Evolutionary conservation across 352 stramenopile genomes (phyloP).

Genomic region (Phytopythium vexans): DNA sequence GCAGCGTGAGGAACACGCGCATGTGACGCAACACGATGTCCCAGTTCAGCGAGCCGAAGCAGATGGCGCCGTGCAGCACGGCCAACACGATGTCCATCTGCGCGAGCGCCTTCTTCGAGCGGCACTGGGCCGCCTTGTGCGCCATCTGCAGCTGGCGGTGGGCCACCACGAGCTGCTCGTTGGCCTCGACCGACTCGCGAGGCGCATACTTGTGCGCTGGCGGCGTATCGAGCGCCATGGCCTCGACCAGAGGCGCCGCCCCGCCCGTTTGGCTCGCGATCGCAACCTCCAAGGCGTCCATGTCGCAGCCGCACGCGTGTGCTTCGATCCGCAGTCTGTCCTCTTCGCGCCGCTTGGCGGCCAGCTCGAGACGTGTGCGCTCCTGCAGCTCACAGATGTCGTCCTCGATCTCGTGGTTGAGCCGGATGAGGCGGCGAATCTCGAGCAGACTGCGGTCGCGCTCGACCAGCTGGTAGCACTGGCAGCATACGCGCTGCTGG

Average conservation of each 20-base stretch:
- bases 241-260: constrained; percentile 20
- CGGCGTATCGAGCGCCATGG: constrained; percentile 44
- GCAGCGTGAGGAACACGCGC: constrained; percentile 35
- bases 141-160: constrained; percentile 70
- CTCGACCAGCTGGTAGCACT: constrained; percentile 51
- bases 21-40: constrained; percentile 20
- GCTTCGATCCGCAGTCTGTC: constrained; percentile 42
- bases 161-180: constrained; percentile 57
- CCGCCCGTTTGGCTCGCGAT: constrained; percentile 44
- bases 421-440: constrained; percentile 43
- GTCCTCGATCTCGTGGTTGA: constrained; percentile 65
- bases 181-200: constrained; percentile 54
- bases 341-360: constrained; percentile 34
- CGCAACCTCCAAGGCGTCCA: constrained; percentile 39
- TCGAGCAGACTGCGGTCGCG: constrained; percentile 45
- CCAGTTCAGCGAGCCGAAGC: constrained; percentile 13
- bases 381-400: constrained; percentile 38
- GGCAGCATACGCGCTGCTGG: constrained; percentile 46
- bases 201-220: constrained; percentile 66
- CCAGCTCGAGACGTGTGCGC: constrained; percentile 30
- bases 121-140: constrained; percentile 59
- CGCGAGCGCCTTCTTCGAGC: constrained; percentile 45
- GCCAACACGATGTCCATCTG: constrained; percentile 56
- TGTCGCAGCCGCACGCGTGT: constrained; percentile 35
- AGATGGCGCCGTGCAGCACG: constrained; percentile 42